Evolutionary conservation across 2,329 filamentous ascomycete species (phyloP).

Genomic region (Fusarium algeriense): DNA sequence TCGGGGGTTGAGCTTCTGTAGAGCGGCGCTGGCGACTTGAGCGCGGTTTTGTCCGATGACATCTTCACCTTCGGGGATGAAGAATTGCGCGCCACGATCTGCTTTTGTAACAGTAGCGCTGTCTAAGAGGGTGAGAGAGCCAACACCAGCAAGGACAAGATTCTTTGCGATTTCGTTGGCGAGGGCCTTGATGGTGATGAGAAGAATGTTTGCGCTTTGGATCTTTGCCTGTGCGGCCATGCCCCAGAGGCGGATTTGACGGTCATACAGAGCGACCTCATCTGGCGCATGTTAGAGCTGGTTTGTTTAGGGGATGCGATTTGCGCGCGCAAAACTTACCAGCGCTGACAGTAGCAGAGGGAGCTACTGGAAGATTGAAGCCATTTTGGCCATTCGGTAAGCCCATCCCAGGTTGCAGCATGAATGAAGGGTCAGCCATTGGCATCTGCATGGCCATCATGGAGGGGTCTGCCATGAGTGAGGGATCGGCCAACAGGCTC

Average conservation of each 20-base stretch:
- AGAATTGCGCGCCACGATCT: slow-evolving; percentile 86
- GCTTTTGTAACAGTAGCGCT: slow-evolving; percentile 79
- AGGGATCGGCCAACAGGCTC: slow-evolving; percentile 42
- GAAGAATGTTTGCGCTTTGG: slow-evolving; percentile 87
- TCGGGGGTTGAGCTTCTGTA: slow-evolving; percentile 89
- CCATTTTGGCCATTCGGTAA: slow-evolving; percentile 50
- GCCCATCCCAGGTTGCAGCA: slow-evolving; percentile 49
- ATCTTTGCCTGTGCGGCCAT: slow-evolving; percentile 95
- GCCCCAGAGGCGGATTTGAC: slow-evolving; percentile 97
- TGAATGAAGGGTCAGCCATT: slow-evolving; percentile 45
- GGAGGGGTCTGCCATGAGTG: slow-evolving; percentile 45
- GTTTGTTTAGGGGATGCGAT: neutral
- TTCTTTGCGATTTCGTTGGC: slow-evolving; percentile 98
- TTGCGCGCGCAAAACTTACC: slow-evolving; percentile 44
- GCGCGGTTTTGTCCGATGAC: slow-evolving; percentile 87
- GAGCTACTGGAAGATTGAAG: slow-evolving; percentile 35
- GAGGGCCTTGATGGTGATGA: slow-evolving; percentile 88
- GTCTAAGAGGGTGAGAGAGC: slow-evolving; percentile 90
- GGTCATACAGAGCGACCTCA: slow-evolving; percentile 96
- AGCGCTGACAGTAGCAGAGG: slow-evolving; percentile 50
- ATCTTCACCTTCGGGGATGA: slow-evolving; percentile 74
- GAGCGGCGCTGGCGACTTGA: slow-evolving; percentile 79
- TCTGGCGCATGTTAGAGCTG: slow-evolving; percentile 63
- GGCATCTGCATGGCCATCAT: slow-evolving; percentile 46
- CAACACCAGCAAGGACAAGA: slow-evolving; percentile 91